These are phyloP conservation scores for Globisporangium nodosum DNA, from an alignment of 352 stramenopile species.

Conservation along the genomic window DNA sequence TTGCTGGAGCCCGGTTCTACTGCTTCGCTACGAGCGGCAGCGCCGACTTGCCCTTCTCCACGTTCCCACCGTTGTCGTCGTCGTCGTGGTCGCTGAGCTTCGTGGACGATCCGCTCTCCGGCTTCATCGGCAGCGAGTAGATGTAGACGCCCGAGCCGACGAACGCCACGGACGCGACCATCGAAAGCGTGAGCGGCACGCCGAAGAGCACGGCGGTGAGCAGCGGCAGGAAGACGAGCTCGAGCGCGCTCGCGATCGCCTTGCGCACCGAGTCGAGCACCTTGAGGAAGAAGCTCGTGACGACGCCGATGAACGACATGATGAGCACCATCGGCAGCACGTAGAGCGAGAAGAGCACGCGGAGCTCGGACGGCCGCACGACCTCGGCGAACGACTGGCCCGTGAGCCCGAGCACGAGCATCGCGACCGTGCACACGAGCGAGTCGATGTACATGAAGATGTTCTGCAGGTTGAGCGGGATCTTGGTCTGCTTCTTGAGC, in stretches of 20 bases:
- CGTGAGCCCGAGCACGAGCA: constrained; percentile 64
- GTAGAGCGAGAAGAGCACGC: constrained; percentile 62
- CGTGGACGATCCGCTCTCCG: background rate
- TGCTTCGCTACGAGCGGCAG: background rate
- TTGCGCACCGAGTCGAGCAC: constrained; percentile 76
- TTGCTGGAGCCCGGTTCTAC: background rate
- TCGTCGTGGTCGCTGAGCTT: background rate
- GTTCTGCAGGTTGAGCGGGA: constrained; percentile 75
- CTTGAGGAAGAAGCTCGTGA: constrained; percentile 81
- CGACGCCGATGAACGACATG: constrained; percentile 76
- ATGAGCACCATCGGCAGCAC: constrained; percentile 80
- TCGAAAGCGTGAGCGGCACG: constrained; percentile 47
- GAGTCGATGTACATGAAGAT: constrained; percentile 86
- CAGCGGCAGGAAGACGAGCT: constrained; percentile 68
- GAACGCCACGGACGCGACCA: constrained; percentile 49
- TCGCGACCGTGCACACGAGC: constrained; percentile 58
- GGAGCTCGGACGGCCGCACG: constrained; percentile 37
- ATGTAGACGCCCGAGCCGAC: constrained; percentile 76
- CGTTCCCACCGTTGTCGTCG: background rate
- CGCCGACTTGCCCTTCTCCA: constrained; percentile 4
- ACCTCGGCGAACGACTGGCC: constrained; percentile 60
- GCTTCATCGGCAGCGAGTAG: constrained; percentile 60
- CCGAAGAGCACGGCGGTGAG: constrained; percentile 61
- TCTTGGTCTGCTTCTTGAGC: constrained; percentile 68
- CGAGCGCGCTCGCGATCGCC: constrained; percentile 68